Evolutionary conservation across 768 basidiomycete species (phyloP), one percentile per base, ranked within the genome.

Genomic region (Scleroderma bovista): DNA sequence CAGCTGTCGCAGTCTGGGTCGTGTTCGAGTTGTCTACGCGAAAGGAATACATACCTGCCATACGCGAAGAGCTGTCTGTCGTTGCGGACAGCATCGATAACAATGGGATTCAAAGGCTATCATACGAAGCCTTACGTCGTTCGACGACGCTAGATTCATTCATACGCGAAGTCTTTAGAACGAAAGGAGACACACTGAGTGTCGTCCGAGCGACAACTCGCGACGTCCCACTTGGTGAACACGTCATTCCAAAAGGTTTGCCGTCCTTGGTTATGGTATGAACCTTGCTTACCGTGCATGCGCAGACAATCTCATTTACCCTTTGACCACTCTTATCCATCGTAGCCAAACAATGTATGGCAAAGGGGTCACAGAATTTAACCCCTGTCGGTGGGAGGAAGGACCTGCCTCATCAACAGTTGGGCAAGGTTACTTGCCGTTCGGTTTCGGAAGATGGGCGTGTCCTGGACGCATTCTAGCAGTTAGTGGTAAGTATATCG

Each of bases 151-250:
- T 68, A 13, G 69, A 70, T 48, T 67, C 67, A 1, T 70, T 70
- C 56, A 62, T 69, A 24, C 64, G 69, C 3, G 68, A 70, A 43
- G 69, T 70, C 15, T 59, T 70, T 62, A 63, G 67, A 15, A 64
- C 64, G 12, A 70, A 70, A 51, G 69, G 69, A 12, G 67, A 69
- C 47, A 68, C 66, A 5, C 58, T 70, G 42, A 60, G 60, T 17
- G 55, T 57, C 7, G 60, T 61, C 45, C 58, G 69, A 6, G 42
- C 58, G 46, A 67, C 69, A 11, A 64, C 60, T 3, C 47, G 54
- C 26, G 65, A 69, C 29, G 55, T 55, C 5, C 48, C 54, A 7
- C 51, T 68, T 44, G 67, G 53, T n/a, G 52, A 53, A 26, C 62
- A 63, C 19, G 57, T 58, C 2, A 63, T 70, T 13, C 68, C 68